These are phyloP conservation scores for Vitellaria paradoxa DNA, from an alignment of 179 eudicot species.

Conservation along the genomic window DNA sequence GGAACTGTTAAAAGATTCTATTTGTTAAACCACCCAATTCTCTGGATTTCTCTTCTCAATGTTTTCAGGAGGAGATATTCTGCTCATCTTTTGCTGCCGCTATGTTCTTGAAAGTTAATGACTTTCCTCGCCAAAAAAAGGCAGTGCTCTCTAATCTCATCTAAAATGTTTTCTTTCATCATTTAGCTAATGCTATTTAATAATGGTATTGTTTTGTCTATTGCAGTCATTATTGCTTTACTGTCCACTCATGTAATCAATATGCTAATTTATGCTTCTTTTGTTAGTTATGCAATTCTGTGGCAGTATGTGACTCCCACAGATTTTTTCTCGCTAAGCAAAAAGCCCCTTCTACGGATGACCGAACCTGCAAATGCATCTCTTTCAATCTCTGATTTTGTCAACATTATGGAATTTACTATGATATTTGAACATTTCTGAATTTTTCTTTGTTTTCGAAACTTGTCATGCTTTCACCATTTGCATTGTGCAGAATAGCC, in stretches of 20 bases:
- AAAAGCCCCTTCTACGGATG: no score
- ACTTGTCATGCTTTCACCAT: background rate
- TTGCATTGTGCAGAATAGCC: background rate
- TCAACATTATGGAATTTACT: background rate
- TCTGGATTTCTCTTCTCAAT: background rate
- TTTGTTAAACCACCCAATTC: background rate
- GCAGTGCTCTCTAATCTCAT: constrained; percentile 19
- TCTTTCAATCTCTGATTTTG: background rate
- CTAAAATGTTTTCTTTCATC: background rate
- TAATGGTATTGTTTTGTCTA: no score
- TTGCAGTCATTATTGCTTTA: background rate
- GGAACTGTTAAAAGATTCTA: no score
- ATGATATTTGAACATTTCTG: background rate
- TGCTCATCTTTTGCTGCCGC: constrained; percentile 93
- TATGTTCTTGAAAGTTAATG: constrained; percentile 75
- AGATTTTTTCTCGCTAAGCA: background rate
- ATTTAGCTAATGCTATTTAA: background rate
- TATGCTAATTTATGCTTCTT: background rate
- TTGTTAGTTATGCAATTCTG: background rate
- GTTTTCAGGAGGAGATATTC: constrained; percentile 83
- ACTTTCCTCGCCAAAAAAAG: constrained; percentile 70
- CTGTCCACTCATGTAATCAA: background rate
- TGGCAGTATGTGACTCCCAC: background rate
- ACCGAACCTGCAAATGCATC: no score
- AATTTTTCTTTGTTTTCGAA: background rate